A percentile compares a stretch with the other conserved stretches of the same genome.
Evolutionary conservation across 1,284 basidiomycete species (phyloP).

Genomic region (Taiwanofungus camphoratus): DNA sequence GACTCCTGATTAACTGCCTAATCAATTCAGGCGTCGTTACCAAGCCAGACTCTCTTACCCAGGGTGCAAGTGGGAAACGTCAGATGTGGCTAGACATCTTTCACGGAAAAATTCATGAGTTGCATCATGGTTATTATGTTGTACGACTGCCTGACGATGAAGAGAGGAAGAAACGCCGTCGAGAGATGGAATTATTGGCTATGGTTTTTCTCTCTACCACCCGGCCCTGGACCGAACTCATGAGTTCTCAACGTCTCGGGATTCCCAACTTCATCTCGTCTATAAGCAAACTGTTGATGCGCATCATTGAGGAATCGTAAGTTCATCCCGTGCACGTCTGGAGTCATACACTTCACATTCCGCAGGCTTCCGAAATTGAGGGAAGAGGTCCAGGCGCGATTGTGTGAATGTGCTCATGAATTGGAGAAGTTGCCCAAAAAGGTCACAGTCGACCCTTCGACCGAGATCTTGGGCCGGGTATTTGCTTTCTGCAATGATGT

Average conservation of each 20-base stretch:
- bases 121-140: slow-evolving; percentile 57
- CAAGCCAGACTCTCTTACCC: slow-evolving; percentile 48
- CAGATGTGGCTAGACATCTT: slow-evolving; percentile 43
- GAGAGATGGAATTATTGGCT: slow-evolving; percentile 33
- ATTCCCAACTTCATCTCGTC: slow-evolving; percentile 45
- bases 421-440: slow-evolving; percentile 37
- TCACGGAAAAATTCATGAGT: slow-evolving; percentile 33
- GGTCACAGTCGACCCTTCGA: slow-evolving; percentile 32
- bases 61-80: slow-evolving; percentile 35
- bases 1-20: background rate
- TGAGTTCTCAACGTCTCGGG: slow-evolving; percentile 42
- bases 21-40: slow-evolving; percentile 56
- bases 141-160: slow-evolving; percentile 54
- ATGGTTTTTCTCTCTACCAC: slow-evolving; percentile 39
- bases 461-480: slow-evolving; percentile 38
- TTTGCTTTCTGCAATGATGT: slow-evolving; percentile 38
- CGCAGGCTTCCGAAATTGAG: slow-evolving; percentile 44
- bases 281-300: slow-evolving; percentile 46
- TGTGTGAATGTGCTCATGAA: slow-evolving; percentile 29
- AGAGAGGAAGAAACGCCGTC: slow-evolving; percentile 35
- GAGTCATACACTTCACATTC: too few relatives aligned
- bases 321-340: slow-evolving; percentile 17
- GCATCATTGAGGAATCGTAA: slow-evolving; percentile 46
- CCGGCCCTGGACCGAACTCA: slow-evolving; percentile 43
- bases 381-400: slow-evolving; percentile 32